Evolutionary conservation across 2,329 filamentous ascomycete genomes (phyloP), one percentile per base, ranked within the genome.

Genomic region (Rhinocladiella similis): DNA sequence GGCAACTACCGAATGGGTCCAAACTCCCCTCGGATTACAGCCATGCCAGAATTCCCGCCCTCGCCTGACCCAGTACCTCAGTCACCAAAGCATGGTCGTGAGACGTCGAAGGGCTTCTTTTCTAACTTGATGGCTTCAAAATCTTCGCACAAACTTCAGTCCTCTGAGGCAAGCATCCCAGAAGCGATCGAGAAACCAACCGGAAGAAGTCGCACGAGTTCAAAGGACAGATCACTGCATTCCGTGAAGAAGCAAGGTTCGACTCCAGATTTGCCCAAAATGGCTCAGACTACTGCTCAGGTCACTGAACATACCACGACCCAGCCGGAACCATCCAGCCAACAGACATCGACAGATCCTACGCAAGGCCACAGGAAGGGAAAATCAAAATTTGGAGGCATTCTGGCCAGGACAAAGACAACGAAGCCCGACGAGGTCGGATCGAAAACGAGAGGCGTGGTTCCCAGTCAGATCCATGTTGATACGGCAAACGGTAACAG

Each of bases 61-160:
- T 77, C 75, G 1, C 71, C 38, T 12, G 38, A 13, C 12, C 38
- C 75, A 25, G 54, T 52, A 14, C 52, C 61, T 29, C 70, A 59
- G 68, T 74, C 45, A 62, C 71, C 62, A 13, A 75, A 73, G 56
- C 76, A 78, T 58, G 66, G 65, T 13, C 72, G 76, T 53, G 76
- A 78, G 58, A 65, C 70, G 3, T 78, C 76, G 2, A 73, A 71
- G 47, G 76, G 74, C 2, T 77, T 78, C 53, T 78, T 78, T 56
- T 72, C 75, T 12, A 77, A 71, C 54, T 67, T 78, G 42, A 77
- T 76, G 65, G 75, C 75, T 5, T 75, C 75, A 3, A 76, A 75
- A 60, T 72, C 75, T 12, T 74, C 74, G 1, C 74, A 77, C 49
- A 69, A 68, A 54, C 59, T 74, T 33, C 73, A 75, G 35, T 65